Conservation (phyloP, 1,284 basidiomycete species). For the Puccinia coronata region DNA sequence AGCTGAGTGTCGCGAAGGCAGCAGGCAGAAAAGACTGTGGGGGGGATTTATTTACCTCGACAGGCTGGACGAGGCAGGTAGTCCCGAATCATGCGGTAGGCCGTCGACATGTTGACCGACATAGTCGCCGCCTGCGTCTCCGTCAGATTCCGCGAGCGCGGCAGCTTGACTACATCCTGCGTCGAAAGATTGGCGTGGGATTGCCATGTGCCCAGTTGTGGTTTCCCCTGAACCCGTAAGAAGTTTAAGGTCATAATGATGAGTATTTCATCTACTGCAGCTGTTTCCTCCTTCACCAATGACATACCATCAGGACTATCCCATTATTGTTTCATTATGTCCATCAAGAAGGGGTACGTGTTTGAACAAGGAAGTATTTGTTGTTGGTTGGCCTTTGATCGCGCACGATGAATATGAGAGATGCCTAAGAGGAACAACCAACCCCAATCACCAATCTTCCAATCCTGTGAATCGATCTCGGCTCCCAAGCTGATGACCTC, state of each 20-base stretch:
- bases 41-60: slow-evolving; percentile 52
- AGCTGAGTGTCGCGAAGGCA: no score
- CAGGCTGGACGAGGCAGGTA: slow-evolving; percentile 67
- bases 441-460: slow-evolving; percentile 69
- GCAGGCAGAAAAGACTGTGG: neutral
- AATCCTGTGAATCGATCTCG: slow-evolving; percentile 60
- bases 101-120: slow-evolving; percentile 78
- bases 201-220: slow-evolving; percentile 71
- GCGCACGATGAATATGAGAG: no score
- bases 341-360: no score
- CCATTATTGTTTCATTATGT: no score
- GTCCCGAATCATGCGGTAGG: slow-evolving; percentile 74
- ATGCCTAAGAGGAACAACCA: neutral
- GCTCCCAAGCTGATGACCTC: slow-evolving; percentile 65
- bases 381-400: no score
- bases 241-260: neutral
- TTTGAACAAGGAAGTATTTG: no score
- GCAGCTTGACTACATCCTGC: slow-evolving; percentile 68
- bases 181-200: slow-evolving; percentile 65
- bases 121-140: slow-evolving; percentile 73
- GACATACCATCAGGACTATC: neutral
- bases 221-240: slow-evolving; percentile 34
- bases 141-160: slow-evolving; percentile 62
- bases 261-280: neutral
- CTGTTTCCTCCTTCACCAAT: neutral